Evolutionary conservation across 257 asterid genomes (phyloP).

Genomic region (Mitragyna speciosa): DNA sequence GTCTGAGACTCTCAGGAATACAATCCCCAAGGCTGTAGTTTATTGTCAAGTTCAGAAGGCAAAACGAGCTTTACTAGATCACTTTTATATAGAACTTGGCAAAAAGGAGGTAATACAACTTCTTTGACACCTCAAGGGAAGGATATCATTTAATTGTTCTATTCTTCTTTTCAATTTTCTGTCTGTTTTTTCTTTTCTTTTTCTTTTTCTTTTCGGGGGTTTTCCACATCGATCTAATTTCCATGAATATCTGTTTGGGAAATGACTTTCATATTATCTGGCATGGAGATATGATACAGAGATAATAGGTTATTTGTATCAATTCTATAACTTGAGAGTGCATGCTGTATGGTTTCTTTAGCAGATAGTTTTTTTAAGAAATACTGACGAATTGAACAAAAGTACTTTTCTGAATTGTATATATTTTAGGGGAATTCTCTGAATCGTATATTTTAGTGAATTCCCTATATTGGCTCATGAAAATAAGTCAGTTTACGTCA

Average conservation of each 20-base stretch:
- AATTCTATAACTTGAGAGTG: too few species aligned
- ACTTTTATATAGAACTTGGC: constrained; percentile 40
- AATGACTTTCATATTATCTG: too few species aligned
- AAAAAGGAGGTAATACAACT: constrained; percentile 33
- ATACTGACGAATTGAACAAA: neutral
- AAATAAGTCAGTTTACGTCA: neutral
- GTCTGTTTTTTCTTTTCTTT: too few species aligned
- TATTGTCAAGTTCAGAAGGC: constrained; percentile 48
- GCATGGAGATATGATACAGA: neutral
- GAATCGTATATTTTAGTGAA: too few species aligned
- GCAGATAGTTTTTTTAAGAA: neutral
- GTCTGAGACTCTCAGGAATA: constrained; percentile 31
- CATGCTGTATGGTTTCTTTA: neutral
- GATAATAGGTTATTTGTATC: neutral
- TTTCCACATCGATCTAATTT: neutral
- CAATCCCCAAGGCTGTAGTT: constrained; percentile 49
- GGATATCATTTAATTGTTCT: neutral
- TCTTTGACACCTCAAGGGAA: neutral
- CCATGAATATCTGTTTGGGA: neutral
- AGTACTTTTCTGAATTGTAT: neutral
- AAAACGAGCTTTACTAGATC: constrained; percentile 37
- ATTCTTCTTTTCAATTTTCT: too few species aligned
- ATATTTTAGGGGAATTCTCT: too few species aligned
- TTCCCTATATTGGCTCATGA: too few species aligned
- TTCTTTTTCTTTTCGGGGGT: neutral